Conservation (phyloP, 2,329 filamentous ascomycete genomes). For the Paramyrothecium roridum region DNA sequence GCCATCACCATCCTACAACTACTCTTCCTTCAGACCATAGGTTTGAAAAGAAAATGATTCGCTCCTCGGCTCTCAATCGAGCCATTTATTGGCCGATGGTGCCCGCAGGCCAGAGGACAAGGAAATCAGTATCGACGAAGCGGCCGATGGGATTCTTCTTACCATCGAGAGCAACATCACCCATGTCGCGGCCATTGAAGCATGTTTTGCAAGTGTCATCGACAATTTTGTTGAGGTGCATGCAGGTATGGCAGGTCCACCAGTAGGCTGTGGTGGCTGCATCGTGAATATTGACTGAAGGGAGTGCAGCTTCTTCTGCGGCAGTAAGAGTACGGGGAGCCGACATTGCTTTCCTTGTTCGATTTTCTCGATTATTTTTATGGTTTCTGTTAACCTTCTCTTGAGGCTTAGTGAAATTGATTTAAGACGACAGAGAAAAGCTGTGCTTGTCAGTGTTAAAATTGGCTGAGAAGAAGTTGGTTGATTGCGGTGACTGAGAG, state of each 20-base stretch:
- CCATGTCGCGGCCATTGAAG: neutral
- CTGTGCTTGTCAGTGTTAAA: no score
- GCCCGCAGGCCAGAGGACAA: neutral
- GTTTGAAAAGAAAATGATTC: no score
- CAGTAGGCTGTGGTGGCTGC: neutral
- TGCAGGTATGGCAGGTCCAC: neutral
- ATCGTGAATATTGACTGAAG: neutral
- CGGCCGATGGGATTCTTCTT: neutral
- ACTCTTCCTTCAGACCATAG: no score
- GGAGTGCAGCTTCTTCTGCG: neutral
- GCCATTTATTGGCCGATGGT: neutral
- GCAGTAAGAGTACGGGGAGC: neutral
- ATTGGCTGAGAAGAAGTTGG: no score
- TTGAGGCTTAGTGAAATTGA: no score
- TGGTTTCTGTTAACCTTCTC: no score
- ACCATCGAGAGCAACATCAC: neutral
- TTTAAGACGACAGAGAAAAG: no score
- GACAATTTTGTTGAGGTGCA: neutral
- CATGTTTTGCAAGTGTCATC: neutral
- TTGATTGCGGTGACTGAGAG: no score
- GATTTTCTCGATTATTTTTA: no score
- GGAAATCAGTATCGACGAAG: neutral
- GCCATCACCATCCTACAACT: no score
- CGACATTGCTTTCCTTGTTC: neutral
- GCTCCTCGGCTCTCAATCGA: neutral